Evolutionary conservation across 495 filamentous ascomycete genomes (phyloP), one percentile per base, ranked within the genome.

Genomic region (Hyaloscypha bicolor): DNA sequence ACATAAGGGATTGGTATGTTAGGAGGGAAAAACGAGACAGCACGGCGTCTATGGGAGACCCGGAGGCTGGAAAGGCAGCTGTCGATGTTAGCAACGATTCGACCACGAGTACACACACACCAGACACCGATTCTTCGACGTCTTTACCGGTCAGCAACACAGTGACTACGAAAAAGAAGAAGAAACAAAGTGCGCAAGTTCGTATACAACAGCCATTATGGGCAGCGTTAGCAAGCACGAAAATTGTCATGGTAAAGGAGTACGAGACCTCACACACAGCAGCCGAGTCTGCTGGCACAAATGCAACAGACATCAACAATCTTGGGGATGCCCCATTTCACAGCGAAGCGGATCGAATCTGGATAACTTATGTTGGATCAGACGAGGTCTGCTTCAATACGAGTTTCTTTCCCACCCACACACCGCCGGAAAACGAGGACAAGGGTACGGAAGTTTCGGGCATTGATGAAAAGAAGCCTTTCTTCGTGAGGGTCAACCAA

Each of bases 191-290:
- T 65, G 92, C 91, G 55, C 91, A 92, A 76, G 93, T 97, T 61
- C 83, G 93, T 75, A 93, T 91, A 72, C 87, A 91, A 64, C 94
- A 97, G 80, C 94, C 94, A 53, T 87, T 97, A 62, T 97, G 94
- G 94, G 92, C 94, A 62, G 94, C 93, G 12, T 86, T 97, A 66
- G 94, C 94, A 32, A 95, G 92, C 76, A 96, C 92, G 63, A 97
- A 96, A 78, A 93, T 97, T 71, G 94, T 93, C 55, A 90, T 96
- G 73, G 87, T 94, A 73, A 93, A 95, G 74, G 93, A 96, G 80
- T 94, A 93, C 75, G 93, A 96, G 74, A 87, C 94, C 77, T 91
- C 90, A 63, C 89, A 93, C 75, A 87, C 90, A 42, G 82, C 91
- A 55, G 88, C 88, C 37, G 82, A 97, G 81, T 88, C 91, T 67